Evolutionary conservation across 140 eudicot genomes (phyloP).

Genomic region (Artemisia princeps): DNA sequence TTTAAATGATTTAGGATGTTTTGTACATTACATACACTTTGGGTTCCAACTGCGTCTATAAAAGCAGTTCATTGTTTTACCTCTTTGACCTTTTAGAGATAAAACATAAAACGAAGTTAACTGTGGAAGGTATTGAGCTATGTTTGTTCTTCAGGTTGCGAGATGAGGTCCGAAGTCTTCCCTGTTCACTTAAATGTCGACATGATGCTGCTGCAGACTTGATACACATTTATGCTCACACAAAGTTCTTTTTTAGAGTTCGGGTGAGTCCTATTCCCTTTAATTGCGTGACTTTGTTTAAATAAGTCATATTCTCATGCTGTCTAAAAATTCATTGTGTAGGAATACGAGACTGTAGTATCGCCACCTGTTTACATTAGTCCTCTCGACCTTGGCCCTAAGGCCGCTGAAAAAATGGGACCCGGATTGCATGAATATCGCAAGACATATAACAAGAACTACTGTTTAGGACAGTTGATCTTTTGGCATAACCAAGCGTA

Average conservation of each 20-base stretch:
- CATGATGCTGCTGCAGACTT: constrained; percentile 98
- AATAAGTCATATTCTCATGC: constrained; percentile 2
- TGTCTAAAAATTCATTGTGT: constrained; percentile 24
- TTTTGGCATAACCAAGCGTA: constrained; percentile 84
- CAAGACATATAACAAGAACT: constrained; percentile 72
- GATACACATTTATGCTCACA: constrained; percentile 83
- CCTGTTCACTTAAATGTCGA: constrained; percentile 67
- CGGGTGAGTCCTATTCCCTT: constrained; percentile 39
- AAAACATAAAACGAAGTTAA: background rate
- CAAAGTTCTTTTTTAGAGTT: constrained; percentile 64
- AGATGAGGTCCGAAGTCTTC: constrained; percentile 87
- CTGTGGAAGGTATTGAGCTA: background rate
- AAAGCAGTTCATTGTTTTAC: background rate
- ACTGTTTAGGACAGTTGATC: constrained; percentile 88
- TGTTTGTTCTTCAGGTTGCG: constrained; percentile 55
- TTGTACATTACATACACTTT: no score
- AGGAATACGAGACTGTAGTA: constrained; percentile 69
- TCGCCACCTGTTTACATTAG: constrained; percentile 86
- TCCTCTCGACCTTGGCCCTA: constrained; percentile 92
- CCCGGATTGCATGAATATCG: constrained; percentile 68
- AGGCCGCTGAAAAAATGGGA: constrained; percentile 69
- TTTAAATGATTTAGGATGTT: no score
- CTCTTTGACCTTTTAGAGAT: background rate
- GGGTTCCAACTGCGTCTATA: no score
- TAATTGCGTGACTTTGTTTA: background rate